Evolutionary conservation across 1,139 yeast species (phyloP).

Genomic region (Taphrina deformans): DNA sequence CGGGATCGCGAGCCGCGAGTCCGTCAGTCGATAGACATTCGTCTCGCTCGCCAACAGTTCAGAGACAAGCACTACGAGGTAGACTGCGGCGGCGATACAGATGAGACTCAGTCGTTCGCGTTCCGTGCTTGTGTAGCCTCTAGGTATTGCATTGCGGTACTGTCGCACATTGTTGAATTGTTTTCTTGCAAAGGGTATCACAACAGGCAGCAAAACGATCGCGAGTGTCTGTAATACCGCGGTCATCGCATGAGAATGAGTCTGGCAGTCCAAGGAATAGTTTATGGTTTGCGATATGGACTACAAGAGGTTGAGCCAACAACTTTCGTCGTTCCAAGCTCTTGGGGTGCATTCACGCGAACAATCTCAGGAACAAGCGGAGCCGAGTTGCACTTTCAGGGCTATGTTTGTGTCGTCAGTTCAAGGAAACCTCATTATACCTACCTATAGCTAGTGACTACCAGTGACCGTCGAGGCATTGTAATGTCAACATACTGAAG

Average conservation of each 20-base stretch:
- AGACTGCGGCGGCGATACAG: background rate
- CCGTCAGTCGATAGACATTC: slow-evolving; percentile 11
- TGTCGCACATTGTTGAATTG: background rate
- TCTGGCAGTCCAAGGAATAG: background rate
- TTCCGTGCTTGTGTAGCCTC: background rate
- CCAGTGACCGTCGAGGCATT: no score
- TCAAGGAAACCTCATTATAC: no score
- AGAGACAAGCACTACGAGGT: background rate
- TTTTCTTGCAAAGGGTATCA: background rate
- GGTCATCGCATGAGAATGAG: background rate
- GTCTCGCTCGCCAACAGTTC: background rate
- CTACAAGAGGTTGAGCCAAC: background rate
- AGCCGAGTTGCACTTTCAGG: background rate
- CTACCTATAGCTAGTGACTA: no score
- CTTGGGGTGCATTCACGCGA: no score
- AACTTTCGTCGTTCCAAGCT: no score
- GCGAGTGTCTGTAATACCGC: slow-evolving; percentile 18
- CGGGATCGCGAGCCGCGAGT: slow-evolving; percentile 19
- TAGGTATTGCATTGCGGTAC: slow-evolving; percentile 6
- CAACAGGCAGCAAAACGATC: slow-evolving; percentile 17
- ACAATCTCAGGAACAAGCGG: background rate
- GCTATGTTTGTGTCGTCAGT: no score
- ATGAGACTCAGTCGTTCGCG: background rate
- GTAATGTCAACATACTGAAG: no score
- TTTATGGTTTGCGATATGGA: no score